A percentile compares a stretch with the other conserved stretches of the same genome.
These are phyloP conservation scores for Dendrostoma leiphaemia DNA, from an alignment of 2,329 filamentous ascomycete species.

Conservation along the genomic window DNA sequence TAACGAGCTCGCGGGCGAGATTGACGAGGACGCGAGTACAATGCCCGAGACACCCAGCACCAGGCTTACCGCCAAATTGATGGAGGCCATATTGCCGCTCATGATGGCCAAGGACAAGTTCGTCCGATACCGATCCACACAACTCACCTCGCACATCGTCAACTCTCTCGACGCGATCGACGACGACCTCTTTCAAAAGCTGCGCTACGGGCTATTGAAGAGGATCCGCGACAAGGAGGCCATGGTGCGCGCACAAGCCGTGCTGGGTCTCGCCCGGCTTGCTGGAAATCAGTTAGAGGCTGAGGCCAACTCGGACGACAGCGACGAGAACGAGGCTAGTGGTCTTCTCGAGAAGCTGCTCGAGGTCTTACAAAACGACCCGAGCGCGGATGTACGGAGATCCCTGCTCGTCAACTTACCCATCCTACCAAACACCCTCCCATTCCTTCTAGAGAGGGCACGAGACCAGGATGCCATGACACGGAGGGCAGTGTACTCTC, in stretches of 20 bases:
- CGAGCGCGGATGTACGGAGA: conserved; percentile 87
- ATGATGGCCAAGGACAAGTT: conserved; percentile 87
- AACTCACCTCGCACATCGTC: conserved; percentile 86
- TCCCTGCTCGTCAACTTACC: conserved; percentile 89
- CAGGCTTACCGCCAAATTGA: conserved; percentile 71
- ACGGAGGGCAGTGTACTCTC: conserved; percentile 80
- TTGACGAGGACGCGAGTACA: conserved; percentile 66
- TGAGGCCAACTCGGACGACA: conserved; percentile 67
- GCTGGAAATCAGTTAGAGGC: conserved; percentile 75
- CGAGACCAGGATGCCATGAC: conserved; percentile 85
- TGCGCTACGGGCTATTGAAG: conserved; percentile 77
- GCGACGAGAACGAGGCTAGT: conserved; percentile 63
- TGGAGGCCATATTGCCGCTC: conserved; percentile 73
- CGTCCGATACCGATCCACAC: conserved; percentile 84
- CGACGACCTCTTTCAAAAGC: conserved; percentile 81
- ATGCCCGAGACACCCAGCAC: conserved; percentile 82
- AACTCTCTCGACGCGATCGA: conserved; percentile 92
- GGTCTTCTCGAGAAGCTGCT: conserved; percentile 80
- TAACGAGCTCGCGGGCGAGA: conserved; percentile 63
- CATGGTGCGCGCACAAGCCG: conserved; percentile 87
- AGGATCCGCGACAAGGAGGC: conserved; percentile 92
- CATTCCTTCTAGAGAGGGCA: conserved; percentile 85
- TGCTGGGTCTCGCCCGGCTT: conserved; percentile 82
- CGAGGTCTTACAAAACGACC: conserved; percentile 88
- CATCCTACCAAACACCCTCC: conserved; percentile 76